Evolutionary conservation across 179 eudicot species (phyloP).

Genomic region (Beta lomatogona): DNA sequence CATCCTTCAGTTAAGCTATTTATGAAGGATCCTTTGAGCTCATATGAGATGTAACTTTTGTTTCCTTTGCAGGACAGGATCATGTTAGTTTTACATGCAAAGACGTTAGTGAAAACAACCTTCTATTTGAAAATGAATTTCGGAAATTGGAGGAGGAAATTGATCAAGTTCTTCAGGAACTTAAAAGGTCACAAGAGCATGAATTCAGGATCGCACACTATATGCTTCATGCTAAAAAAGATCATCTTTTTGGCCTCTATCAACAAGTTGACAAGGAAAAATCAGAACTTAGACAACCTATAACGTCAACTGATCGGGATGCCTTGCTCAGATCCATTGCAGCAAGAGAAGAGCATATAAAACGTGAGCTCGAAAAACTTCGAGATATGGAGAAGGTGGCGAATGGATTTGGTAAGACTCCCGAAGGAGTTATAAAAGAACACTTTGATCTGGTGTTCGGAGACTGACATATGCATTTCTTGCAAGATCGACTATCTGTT

Average conservation of each 20-base stretch:
- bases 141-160: conserved; percentile 56
- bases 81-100: conserved; percentile 1
- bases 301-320: conserved; percentile 36
- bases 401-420: conserved; percentile 71
- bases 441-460: conserved; percentile 56
- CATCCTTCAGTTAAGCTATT: background rate
- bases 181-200: conserved; percentile 64
- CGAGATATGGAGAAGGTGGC: conserved; percentile 70
- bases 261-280: conserved; percentile 50
- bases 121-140: conserved; percentile 37
- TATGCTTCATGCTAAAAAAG: conserved; percentile 60
- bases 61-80: conserved; percentile 22
- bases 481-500: conserved; percentile 12
- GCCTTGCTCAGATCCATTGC: conserved; percentile 40
- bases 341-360: conserved; percentile 50
- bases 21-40: background rate
- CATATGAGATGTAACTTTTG: background rate
- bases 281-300: conserved; percentile 28
- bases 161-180: conserved; percentile 52
- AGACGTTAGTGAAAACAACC: background rate
- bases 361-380: conserved; percentile 51
- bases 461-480: conserved; percentile 23
- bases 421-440: conserved; percentile 50
- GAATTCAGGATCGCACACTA: conserved; percentile 63
- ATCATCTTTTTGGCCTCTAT: conserved; percentile 48